Base-by-base conservation (phyloP, 148 eudicot species). In the Dianthus caryophyllus region DNA sequence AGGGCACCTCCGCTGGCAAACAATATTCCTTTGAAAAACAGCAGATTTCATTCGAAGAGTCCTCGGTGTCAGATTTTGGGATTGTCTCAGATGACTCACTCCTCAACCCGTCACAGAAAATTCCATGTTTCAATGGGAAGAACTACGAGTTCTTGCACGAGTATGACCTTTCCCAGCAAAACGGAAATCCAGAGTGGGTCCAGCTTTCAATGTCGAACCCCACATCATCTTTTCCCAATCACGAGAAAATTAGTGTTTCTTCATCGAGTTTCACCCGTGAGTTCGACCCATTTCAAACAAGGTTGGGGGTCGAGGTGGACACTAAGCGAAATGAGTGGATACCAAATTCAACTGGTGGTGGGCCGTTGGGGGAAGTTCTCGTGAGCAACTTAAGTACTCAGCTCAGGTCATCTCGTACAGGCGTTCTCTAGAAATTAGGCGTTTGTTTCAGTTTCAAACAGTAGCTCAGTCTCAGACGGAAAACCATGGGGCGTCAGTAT, bases 181-280 rank as follows among this genome's bases (percentile, higher is more conserved):
- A 62, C 47, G 75, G 58, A 63, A 68, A 78, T 55, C 82, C 90
- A 1, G 97, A 88, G 71, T 84, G 88, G 90, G 85, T 96, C 63
- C 90, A 85, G 38, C 85, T 87, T 56, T 87, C 96, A 2, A 91
- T 88, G 90, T 87, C 92, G 1, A 84, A 82, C 47, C 92, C 97
- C 33, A 74, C 79, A 78, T 69, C 85, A 58, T 61, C 51, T 82
- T 90, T 2, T 72, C 89, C 84, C 30, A 54, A 62, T 27, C 88
- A 67, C 52, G 87, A 88, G 48, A 86, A 79, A 61, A 57, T 73
- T 13, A n/a, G n/a, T n/a, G 50, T 77, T 26, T 78, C 86, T 30
- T 77, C 86, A 13, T 74, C 79, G 24, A 76, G 80, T 59, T 48
- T 83, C 30, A 67, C 88, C 25, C 74, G 75, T 21, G 91, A 84